phyloP scores from a whole-genome alignment of 805 yeast genomes.

The Phaffomyces thermotolerans region DNA sequence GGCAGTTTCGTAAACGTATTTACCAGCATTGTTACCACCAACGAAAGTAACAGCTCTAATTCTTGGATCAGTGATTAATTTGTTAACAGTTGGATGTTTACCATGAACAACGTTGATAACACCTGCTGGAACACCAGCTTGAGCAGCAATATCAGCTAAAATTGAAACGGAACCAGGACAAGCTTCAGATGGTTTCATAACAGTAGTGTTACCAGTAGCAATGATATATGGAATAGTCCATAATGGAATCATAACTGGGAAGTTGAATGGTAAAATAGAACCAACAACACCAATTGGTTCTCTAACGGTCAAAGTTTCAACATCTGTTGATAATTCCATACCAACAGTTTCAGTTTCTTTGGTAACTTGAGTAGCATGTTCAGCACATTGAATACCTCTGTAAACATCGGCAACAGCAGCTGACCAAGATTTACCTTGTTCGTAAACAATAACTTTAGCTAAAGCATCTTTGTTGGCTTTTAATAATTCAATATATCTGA shows the following conservation, averaged over 20 bases:
- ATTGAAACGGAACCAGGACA: constrained; percentile 79
- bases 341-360: constrained; percentile 56
- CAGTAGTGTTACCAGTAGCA: constrained; percentile 71
- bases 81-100: constrained; percentile 63
- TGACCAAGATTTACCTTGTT: constrained; percentile 72
- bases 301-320: constrained; percentile 68
- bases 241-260: constrained; percentile 74
- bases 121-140: constrained; percentile 74
- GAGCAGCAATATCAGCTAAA: constrained; percentile 60
- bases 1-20: constrained; percentile 62
- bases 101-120: constrained; percentile 71
- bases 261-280: constrained; percentile 74
- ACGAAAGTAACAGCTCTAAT: constrained; percentile 74
- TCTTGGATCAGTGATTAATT: constrained; percentile 62
- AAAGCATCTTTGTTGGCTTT: constrained; percentile 60
- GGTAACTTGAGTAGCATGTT: constrained; percentile 62
- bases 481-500: constrained; percentile 58
- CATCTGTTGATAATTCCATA: constrained; percentile 60
- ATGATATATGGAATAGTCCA: constrained; percentile 50
- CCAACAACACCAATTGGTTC: constrained; percentile 73
- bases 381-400: constrained; percentile 76
- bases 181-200: constrained; percentile 64
- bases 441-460: constrained; percentile 56
- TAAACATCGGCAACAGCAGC: constrained; percentile 73
- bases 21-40: constrained; percentile 74